phyloP scores from a whole-genome alignment of 371 early-diverging fungal species.

The Neoconidiobolus thromboides region DNA sequence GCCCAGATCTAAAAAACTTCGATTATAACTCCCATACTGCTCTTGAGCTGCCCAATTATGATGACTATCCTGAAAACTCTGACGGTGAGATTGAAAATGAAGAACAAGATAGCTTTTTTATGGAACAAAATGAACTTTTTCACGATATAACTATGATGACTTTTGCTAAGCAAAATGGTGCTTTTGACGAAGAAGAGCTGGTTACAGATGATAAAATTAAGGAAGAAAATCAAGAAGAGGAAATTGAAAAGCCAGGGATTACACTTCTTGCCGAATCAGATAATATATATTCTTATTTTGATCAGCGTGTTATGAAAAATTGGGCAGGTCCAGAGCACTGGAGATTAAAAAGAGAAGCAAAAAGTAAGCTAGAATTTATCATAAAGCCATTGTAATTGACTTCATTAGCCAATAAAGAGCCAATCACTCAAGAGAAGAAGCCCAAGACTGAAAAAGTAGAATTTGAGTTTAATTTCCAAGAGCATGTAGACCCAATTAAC shows the following conservation, averaged over 20 bases:
- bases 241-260: slow-evolving; percentile 9
- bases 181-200: slow-evolving; percentile 8
- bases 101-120: slow-evolving; percentile 12
- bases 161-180: slow-evolving; percentile 8
- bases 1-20: neutral
- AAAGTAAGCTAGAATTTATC: slow-evolving; percentile 13
- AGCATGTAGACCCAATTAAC: slow-evolving; percentile 23
- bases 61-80: slow-evolving; percentile 9
- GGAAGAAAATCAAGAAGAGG: slow-evolving; percentile 13
- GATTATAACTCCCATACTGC: slow-evolving; percentile 8
- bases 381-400: neutral
- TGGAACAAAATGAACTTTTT: neutral
- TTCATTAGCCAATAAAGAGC: slow-evolving; percentile 2
- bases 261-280: slow-evolving; percentile 6
- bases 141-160: neutral
- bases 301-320: slow-evolving; percentile 46
- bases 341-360: slow-evolving; percentile 39
- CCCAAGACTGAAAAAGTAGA: slow-evolving; percentile 13
- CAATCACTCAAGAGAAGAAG: slow-evolving; percentile 12
- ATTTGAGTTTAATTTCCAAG: slow-evolving; percentile 35
- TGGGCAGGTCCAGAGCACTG: slow-evolving; percentile 96
- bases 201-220: slow-evolving; percentile 15
- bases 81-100: neutral
- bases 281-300: slow-evolving; percentile 77
- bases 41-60: slow-evolving; percentile 7